These are phyloP conservation scores for Gardenia jasminoides DNA, from an alignment of 257 asterid genomes.

Conservation along the genomic window DNA sequence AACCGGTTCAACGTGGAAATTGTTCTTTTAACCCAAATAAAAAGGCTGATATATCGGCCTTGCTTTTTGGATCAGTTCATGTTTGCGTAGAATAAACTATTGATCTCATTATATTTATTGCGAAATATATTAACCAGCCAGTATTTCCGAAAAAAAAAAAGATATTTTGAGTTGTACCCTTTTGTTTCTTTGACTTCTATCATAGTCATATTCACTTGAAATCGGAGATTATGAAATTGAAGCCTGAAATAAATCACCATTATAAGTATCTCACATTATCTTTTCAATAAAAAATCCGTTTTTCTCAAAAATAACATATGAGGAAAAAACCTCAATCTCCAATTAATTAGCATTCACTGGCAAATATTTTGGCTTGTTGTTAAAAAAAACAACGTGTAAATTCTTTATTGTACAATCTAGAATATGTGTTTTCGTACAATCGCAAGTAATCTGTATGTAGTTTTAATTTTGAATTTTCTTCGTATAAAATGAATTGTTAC, in stretches of 20 bases:
- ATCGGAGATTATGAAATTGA: background rate
- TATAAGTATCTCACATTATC: background rate
- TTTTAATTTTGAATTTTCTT: no score
- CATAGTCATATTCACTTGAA: background rate
- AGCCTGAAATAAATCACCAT: background rate
- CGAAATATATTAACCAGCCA: no score
- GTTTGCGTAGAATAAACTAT: background rate
- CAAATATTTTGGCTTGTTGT: no score
- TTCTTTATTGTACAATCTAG: no score
- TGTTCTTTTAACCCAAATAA: no score
- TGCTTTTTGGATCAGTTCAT: background rate
- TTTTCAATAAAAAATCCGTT: no score
- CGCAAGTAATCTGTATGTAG: no score
- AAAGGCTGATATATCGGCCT: background rate
- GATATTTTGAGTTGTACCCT: background rate
- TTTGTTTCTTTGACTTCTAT: background rate
- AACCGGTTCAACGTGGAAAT: background rate
- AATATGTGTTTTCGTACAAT: no score
- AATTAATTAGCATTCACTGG: no score
- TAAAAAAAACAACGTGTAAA: no score
- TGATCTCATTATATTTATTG: background rate
- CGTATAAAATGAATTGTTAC: no score
- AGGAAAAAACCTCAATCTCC: background rate
- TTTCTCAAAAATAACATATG: background rate
- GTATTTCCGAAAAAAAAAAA: no score